Evolutionary conservation across 202 grass and related monocot genomes (phyloP), one percentile per base, ranked within the genome.

Genomic region (Tripidium arundinaceum): DNA sequence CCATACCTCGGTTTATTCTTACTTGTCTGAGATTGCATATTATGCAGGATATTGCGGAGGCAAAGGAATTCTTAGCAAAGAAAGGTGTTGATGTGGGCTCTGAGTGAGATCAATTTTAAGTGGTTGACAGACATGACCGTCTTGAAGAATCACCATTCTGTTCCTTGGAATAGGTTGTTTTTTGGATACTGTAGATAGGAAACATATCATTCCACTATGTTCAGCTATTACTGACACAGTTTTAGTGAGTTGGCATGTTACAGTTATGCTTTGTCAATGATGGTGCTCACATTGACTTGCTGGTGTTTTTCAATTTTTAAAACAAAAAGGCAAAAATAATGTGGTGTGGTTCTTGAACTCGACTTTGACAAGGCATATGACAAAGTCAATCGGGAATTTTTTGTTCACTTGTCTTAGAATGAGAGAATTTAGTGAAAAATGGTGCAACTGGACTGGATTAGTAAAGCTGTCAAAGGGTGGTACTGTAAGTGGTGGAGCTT

Each of bases 1-100:
- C 6, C 6, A 25, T 49, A 25, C 64, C 1, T 62, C 0, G 10
- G 0, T 46, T 64, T 65, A 26, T 68, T 89, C 52, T 67, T 25
- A 74, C 7, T 9, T 45, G 0, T 82, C 59, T 65, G 52, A 60
- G 45, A 52, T 74, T 1, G 0, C 1, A 55, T 60, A 21, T 27
- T 61, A 52, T 86, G 68, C 85, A 96, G 93, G 93, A 96, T 65
- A 90, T 96, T 58, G 76, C 41, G 27, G 93, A 96, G 64, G 90
- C 93, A 28, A 96, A 86, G 65, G 93, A 89, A 26, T 97, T 93
- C 81, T 66, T 93, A 83, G 69, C 59, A 49, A 91, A 89, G 37
- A 97, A 83, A 1, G 90, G 86, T 40, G 86, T 97, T 75, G 90
- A 97, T 54, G 83, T 91, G 29, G 66, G 68, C 42, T 89, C 88